Percentiles rank a stretch among this genome's conserved stretches.
phyloP scores from a whole-genome alignment of 2,329 filamentous ascomycete genomes.

The Colletotrichum nymphaeae region DNA sequence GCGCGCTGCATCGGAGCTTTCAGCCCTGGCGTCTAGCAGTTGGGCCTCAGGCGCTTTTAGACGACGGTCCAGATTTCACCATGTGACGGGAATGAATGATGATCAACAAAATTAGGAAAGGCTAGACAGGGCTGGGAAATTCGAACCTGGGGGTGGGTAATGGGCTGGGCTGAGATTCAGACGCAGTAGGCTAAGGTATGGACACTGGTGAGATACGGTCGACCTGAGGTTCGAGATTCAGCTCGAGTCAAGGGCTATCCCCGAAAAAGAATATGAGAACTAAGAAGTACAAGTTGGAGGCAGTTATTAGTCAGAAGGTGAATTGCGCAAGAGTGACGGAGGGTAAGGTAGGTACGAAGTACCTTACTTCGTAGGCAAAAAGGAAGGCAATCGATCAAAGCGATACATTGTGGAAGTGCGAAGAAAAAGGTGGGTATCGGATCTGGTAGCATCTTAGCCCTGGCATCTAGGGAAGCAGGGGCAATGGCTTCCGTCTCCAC shows the following conservation, averaged over 20 bases:
- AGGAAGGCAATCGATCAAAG: constrained; percentile 18
- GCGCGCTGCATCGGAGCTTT: neutral
- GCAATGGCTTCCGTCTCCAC: neutral
- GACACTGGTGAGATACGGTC: neutral
- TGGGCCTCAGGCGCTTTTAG: neutral
- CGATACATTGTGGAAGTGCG: constrained; percentile 2
- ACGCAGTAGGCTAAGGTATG: too few relatives aligned
- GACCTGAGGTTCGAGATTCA: neutral
- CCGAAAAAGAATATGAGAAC: neutral
- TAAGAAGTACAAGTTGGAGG: neutral
- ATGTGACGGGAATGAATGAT: neutral
- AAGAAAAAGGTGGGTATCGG: neutral
- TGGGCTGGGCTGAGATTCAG: neutral
- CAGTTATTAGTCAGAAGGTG: neutral
- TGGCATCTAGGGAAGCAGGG: neutral
- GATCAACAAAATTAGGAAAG: neutral
- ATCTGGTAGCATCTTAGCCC: constrained; percentile 7
- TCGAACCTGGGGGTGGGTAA: neutral
- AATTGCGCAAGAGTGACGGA: constrained; percentile 1
- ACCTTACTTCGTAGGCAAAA: constrained; percentile 9
- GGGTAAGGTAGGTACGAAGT: constrained; percentile 1
- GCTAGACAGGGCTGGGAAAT: neutral
- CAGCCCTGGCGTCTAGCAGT: constrained; percentile 9
- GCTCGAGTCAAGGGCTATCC: neutral
- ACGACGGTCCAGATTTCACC: neutral